phyloP scores from a whole-genome alignment of 805 yeast species.

The Candida caryicola region DNA sequence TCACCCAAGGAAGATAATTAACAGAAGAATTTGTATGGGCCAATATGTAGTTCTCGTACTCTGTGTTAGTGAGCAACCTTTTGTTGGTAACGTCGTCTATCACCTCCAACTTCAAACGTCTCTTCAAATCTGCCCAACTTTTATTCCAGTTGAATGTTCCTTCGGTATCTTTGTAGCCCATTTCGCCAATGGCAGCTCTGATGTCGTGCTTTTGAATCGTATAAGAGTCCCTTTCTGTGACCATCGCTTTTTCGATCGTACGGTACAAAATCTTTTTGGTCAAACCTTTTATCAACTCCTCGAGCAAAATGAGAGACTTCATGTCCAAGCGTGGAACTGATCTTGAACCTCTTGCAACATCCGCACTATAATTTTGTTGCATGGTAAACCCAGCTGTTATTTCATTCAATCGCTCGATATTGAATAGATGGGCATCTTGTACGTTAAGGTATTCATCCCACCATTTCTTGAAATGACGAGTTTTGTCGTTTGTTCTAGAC shows the following conservation, averaged over 20 bases:
- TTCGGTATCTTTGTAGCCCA: conserved; percentile 3
- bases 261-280: conserved; percentile 7
- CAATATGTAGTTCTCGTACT: conserved; percentile 5
- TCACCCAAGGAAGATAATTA: conserved; percentile 3
- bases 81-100: conserved; percentile 8
- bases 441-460: conserved; percentile 1
- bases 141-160: conserved; percentile 6
- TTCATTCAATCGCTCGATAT: background rate
- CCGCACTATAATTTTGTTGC: conserved; percentile 2
- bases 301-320: conserved; percentile 7
- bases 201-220: conserved; percentile 1
- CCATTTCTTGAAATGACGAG: conserved; percentile 3
- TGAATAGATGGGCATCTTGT: conserved; percentile 1
- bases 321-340: conserved; percentile 3
- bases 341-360: background rate
- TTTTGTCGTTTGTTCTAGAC: conserved; percentile 5
- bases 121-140: conserved; percentile 8
- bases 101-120: conserved; percentile 4
- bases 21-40: conserved; percentile 1
- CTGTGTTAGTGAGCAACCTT: conserved; percentile 7
- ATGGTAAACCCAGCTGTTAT: background rate
- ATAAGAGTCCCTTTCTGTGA: background rate
- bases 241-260: conserved; percentile 1
- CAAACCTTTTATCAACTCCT: conserved; percentile 8
- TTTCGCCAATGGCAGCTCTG: conserved; percentile 1